Evolutionary conservation across 345 rosid genomes (phyloP), one percentile per base, ranked within the genome.

Genomic region (Lagerstroemia speciosa): DNA sequence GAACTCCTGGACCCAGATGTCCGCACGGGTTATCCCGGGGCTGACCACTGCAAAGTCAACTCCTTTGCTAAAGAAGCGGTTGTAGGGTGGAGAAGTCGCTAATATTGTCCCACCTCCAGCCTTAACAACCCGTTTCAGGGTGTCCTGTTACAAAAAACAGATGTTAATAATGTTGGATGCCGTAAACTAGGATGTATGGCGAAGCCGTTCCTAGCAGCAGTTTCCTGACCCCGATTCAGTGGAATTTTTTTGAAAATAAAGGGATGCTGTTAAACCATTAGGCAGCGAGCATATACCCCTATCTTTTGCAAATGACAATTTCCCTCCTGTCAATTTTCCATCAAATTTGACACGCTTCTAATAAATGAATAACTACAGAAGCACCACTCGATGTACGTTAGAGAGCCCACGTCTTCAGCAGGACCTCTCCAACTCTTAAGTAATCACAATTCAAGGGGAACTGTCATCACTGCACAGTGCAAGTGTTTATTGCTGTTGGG

Each of bases 81-180:
- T 81, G 75, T 95, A 95, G 60, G 99, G 99, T 22, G 99, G 97
- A 69, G 96, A 91, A 20, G 98, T 92, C 69, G 99, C 98, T 74
- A 95, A 71, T 72, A 95, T 82, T 1, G 83, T 80, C 74, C 99
- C 99, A 69, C 84, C 97, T 63, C 97, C 99, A 24, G 99, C 92
- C 82, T 95, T 92, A 82, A 92, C 87, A 2, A 74, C 96, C 17
- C 98, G 89, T 83, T 95, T 95, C 77, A 95, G 69, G 5, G 98
- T 95, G 70, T 95, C 99, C 99, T 95, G 89, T 55, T 74, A 64
- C 55, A 70, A 17, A 34, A 63, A 20, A 41, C 19, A n/a, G 17
- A 69, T 26, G 31, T 3, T 10, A 24, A 38, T 36, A 37, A 29
- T 12, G 67, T n/a, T 26, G 16, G 15, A 27, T n/a, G 22, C 22